Evolutionary conservation across 805 yeast genomes (phyloP).

Genomic region (Middelhovenomyces tepae): DNA sequence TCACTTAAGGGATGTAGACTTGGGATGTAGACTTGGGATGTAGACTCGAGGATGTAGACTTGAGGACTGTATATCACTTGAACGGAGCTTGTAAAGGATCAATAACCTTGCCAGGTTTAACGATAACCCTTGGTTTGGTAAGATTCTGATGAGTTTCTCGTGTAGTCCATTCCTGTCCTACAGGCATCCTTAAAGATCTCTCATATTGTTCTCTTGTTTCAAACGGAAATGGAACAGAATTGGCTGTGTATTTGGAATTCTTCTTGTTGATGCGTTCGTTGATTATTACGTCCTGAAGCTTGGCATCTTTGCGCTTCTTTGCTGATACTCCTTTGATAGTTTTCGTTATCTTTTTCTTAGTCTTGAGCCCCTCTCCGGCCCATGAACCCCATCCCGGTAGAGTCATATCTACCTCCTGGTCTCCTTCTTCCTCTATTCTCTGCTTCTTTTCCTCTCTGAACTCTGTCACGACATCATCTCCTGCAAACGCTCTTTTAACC

Average conservation of each 20-base stretch:
- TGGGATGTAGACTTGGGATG: no score
- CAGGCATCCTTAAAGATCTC: constrained; percentile 86
- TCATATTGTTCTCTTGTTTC: constrained; percentile 93
- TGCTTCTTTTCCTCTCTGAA: constrained; percentile 70
- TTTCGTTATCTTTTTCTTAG: constrained; percentile 50
- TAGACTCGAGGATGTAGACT: no score
- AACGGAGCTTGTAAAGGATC: constrained; percentile 89
- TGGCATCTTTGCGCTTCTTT: constrained; percentile 67
- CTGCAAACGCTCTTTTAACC: constrained; percentile 90
- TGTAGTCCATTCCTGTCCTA: constrained; percentile 95
- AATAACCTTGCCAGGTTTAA: constrained; percentile 81
- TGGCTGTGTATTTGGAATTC: constrained; percentile 74
- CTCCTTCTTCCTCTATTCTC: constrained; percentile 68
- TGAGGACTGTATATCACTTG: no score
- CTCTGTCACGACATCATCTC: constrained; percentile 83
- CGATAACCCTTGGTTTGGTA: constrained; percentile 80
- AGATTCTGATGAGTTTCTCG: constrained; percentile 77
- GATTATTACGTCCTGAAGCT: constrained; percentile 72
- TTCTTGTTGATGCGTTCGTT: constrained; percentile 82
- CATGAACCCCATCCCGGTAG: constrained; percentile 98
- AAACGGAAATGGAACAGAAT: constrained; percentile 90
- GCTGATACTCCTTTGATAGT: constrained; percentile 61
- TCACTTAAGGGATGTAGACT: no score
- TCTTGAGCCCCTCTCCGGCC: constrained; percentile 60
- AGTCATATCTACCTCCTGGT: constrained; percentile 74